Base-by-base conservation (phyloP, 164 flowering plant genomes). In the Stephania yunnanensis region DNA sequence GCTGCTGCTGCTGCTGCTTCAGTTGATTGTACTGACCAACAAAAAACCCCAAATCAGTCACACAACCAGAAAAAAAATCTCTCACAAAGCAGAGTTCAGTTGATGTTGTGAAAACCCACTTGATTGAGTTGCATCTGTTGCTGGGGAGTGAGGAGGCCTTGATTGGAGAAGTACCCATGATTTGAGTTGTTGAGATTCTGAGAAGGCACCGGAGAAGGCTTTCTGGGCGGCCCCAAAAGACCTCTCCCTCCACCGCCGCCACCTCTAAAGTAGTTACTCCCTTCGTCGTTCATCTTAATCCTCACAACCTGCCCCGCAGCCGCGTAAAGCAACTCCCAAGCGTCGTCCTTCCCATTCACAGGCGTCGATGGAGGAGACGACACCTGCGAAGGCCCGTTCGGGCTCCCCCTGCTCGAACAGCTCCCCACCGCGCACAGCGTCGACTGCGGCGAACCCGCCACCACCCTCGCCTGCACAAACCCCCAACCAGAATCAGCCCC, bases 391-490 rank as follows among this genome's bases (percentile, higher is more conserved):
- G 80, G 79, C 4, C 86, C 87, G 48, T 81, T 87, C 0, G 89
- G 85, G 73, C 91, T 89, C 15, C 88, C 89, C 1, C 80, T 80
- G 79, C 89, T 84, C 5, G 90, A 87, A 1, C 87, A 84, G 73
- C 80, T 78, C 1, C 85, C 88, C 7, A 81, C 71, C 1, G 74
- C 82, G 71, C 90, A 85, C 0, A 92, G 85, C 2, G 94, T 86
- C 64, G 95, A 89, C 64, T 90, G 92, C 0, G 95, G 97, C 12
- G 95, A 94, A 50, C 89, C 83, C 25, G 89, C 78, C 69, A 84
- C 11, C 13, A 68, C 81, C 80, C 79, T 71, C 1, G 79, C 75
- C 97, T 89, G 75, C 0, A 70, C 65, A 22, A 74, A 36, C 11
- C 7, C 25, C 52, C 69, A 77, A 67, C 4, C 48, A 70, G 17